Evolutionary conservation across 2,329 filamentous ascomycete species (phyloP).

Genomic region (Bisporella sp.): DNA sequence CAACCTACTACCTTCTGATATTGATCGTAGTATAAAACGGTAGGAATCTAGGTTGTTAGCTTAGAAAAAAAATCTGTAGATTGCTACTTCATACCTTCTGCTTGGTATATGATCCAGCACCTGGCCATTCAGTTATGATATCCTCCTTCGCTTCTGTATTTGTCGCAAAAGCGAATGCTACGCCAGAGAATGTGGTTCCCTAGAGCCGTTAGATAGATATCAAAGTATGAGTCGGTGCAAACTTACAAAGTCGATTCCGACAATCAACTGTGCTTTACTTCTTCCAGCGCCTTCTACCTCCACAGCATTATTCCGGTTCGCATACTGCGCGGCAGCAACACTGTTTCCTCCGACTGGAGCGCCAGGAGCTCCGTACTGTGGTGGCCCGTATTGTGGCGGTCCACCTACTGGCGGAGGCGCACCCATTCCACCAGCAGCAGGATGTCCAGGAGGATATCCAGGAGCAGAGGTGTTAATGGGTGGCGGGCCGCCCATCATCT

Average conservation of each 20-base stretch:
- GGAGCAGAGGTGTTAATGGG: slow-evolving; percentile 59
- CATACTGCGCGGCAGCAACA: slow-evolving; percentile 21
- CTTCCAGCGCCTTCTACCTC: slow-evolving; percentile 85
- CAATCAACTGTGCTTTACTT: slow-evolving; percentile 94
- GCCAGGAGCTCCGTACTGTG: slow-evolving; percentile 22
- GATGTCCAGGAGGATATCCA: slow-evolving; percentile 50
- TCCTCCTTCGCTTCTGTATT: slow-evolving; percentile 98
- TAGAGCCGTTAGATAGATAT: slow-evolving; percentile 31
- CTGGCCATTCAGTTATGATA: slow-evolving; percentile 98
- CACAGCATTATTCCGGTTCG: slow-evolving; percentile 37
- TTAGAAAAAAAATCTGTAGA: neutral
- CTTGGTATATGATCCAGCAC: slow-evolving; percentile 94
- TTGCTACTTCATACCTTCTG: slow-evolving; percentile 65
- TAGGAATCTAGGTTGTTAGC: slow-evolving; percentile 67
- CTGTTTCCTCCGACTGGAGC: slow-evolving; percentile 14
- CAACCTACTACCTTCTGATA: slow-evolving; percentile 99
- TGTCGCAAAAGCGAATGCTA: slow-evolving; percentile 87
- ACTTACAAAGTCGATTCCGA: slow-evolving; percentile 95
- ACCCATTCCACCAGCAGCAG: slow-evolving; percentile 35
- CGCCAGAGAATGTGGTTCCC: slow-evolving; percentile 97
- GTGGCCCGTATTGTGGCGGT: slow-evolving; percentile 26
- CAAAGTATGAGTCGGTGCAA: slow-evolving; percentile 11
- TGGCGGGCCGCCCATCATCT: slow-evolving; percentile 49
- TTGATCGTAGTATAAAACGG: slow-evolving; percentile 98
- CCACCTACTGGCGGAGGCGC: slow-evolving; percentile 21